Evolutionary conservation across 2,329 filamentous ascomycete genomes (phyloP), one percentile per base, ranked within the genome.

Genomic region (Fusarium pseudograminearum): DNA sequence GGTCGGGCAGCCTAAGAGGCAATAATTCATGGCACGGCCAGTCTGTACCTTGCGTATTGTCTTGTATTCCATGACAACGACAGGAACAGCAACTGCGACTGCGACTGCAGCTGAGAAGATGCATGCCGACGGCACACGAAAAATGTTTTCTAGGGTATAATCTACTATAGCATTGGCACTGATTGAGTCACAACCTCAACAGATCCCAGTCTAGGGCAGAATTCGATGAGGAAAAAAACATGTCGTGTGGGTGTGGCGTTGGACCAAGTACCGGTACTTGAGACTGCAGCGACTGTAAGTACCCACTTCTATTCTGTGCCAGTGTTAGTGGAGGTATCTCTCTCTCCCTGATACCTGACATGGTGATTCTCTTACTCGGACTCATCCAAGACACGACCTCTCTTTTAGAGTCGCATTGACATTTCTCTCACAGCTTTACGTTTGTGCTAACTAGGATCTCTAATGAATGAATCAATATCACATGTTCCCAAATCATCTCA

Each of bases 241-340:
- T 42, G 33, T 36, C 24, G 44, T 38, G 36, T 63, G 61, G 64
- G 48, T 70, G 67, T 70, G 67, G 67, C 67, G 67, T 57, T 64
- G 40, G 47, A 7, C 20, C 57, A 74, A 58, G 71, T 74, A 74
- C 72, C 65, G 60, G 65, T 74, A 74, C 72, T 46, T 70, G 51
- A 46, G 51, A 38, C 47, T 31, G 52, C 41, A 46, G 46, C 61
- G 45, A 54, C 34, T 56, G 50, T 41, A 58, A 31, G 69, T 74
- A 71, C 60, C 51, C 57, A 20, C 65, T 51, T 52, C 59, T 31
- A 38, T 24, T 24, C 46, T 15, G 40, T 53, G 54, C 30, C 30
- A n/a, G 47, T 38, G 18, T 4, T 33, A 40, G 47, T 38, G 18
- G 33, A 41, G 34, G 47, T 24, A 28, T 40, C 9, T 10, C 26